Conservation (phyloP, 805 yeast genomes). For the Kazachstania taianensis region DNA sequence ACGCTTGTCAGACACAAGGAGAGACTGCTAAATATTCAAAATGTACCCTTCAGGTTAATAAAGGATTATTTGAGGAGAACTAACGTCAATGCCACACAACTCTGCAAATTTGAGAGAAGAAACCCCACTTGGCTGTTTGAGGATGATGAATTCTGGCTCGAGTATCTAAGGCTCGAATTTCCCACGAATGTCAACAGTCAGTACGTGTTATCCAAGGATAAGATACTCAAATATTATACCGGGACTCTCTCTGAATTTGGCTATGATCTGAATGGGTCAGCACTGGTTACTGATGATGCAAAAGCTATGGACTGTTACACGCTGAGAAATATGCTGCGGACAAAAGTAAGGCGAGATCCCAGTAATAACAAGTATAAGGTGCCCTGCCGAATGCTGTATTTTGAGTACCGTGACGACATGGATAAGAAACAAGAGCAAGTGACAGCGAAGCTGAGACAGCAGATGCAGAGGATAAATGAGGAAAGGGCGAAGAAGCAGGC, state of each 20-base stretch:
- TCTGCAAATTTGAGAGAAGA: constrained; percentile 24
- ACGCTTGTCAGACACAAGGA: constrained; percentile 3
- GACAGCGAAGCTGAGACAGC: constrained; percentile 27
- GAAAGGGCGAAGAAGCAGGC: constrained; percentile 28
- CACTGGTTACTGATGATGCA: neutral
- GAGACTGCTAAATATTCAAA: constrained; percentile 18
- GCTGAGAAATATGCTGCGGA: neutral
- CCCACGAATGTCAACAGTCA: constrained; percentile 28
- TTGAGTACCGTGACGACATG: constrained; percentile 28
- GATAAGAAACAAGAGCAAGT: constrained; percentile 28
- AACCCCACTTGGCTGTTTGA: constrained; percentile 30
- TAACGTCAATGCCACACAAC: constrained; percentile 26
- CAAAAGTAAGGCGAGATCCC: constrained; percentile 14
- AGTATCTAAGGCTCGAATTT: constrained; percentile 26
- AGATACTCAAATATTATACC: constrained; percentile 11
- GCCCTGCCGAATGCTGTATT: constrained; percentile 30
- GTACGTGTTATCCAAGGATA: constrained; percentile 20
- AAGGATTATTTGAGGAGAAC: constrained; percentile 23
- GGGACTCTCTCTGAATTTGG: neutral
- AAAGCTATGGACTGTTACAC: neutral
- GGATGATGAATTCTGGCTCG: constrained; percentile 32
- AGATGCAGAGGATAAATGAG: constrained; percentile 22
- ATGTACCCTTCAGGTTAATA: constrained; percentile 28
- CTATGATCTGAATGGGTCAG: neutral
- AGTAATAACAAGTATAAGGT: constrained; percentile 22